phyloP scores from a whole-genome alignment of 1,139 yeast genomes.

The Hansenula sp. region DNA sequence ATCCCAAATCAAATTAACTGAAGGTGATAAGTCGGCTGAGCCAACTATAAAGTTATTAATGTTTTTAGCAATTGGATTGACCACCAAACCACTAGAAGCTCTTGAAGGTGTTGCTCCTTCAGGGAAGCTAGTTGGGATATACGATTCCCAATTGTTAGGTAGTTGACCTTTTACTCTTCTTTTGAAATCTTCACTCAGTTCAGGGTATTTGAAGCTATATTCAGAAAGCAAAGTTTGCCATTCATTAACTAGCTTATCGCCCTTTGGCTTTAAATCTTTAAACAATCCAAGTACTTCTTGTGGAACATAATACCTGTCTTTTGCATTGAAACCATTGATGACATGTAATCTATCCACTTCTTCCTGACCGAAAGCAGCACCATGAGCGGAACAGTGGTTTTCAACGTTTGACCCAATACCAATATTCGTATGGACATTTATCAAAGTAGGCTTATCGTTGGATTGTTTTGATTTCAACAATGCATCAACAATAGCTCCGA shows the following conservation, averaged over 20 bases:
- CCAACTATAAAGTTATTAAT: constrained; percentile 26
- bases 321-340: constrained; percentile 21
- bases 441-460: constrained; percentile 29
- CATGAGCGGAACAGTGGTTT: constrained; percentile 29
- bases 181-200: constrained; percentile 22
- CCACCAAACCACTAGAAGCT: constrained; percentile 24
- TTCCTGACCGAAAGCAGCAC: constrained; percentile 27
- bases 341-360: constrained; percentile 24
- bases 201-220: constrained; percentile 22
- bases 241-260: constrained; percentile 15
- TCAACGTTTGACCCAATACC: constrained; percentile 29
- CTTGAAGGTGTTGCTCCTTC: constrained; percentile 24
- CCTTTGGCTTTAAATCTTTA: constrained; percentile 17
- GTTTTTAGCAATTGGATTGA: constrained; percentile 22
- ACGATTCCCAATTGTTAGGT: constrained; percentile 22
- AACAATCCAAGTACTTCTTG: constrained; percentile 25
- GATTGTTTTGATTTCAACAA: constrained; percentile 23
- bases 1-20: constrained; percentile 28
- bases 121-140: constrained; percentile 22
- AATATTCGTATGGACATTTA: constrained; percentile 30
- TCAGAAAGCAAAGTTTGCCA: constrained; percentile 20
- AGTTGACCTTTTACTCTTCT: constrained; percentile 24
- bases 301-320: constrained; percentile 20
- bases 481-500: constrained; percentile 26
- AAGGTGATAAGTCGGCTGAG: constrained; percentile 29